Base-by-base conservation (phyloP, 2,329 filamentous ascomycete genomes). In the Fusarium sp. region DNA sequence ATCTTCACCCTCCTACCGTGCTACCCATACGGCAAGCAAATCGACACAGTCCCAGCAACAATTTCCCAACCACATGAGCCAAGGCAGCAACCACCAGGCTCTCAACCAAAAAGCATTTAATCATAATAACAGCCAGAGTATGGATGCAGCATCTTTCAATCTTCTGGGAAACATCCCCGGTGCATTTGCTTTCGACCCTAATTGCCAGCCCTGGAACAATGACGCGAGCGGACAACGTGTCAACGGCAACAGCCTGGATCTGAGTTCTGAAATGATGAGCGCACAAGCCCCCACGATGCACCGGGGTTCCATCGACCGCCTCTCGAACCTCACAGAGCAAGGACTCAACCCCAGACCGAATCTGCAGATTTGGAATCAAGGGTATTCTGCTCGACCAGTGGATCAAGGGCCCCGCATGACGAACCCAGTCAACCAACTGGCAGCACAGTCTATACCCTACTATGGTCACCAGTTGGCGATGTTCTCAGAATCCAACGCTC, bases 151-250 rank as follows among this genome's bases (percentile, higher is more conserved):
- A 22, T 51, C 56, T 20, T 51, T 50, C 24, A 84, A 12, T 61
- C 86, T 24, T 72, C 81, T 36, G 32, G n/a, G n/a, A n/a, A 59
- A 38, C 20, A 28, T 36, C 12, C 5, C 24, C 20, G 41, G 34
- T 38, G 79, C 83, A 11, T 87, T 87, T 74, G 85, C 86, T 69
- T 79, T 85, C 70, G 87, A 88, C 70, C 84, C 86, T 3, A 82
- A 79, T 13, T 85, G 85, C 10, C 84, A 86, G 70, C 72, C 85
- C 7, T 89, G 87, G 87, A 80, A 80, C 55, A 78, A 79, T 13
- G 82, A 85, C 20, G 58, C 50, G 20, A 51, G 52, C 41, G 59
- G 63, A 17, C 72, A 78, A 24, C 75, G 80, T 22, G 76, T 74
- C 51, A 79, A 71, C 30, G 75, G 75, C 45, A 79, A 77, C 20